Base-by-base conservation (phyloP, 192 early-diverging fungal species). In the Backusella tuberculispora region DNA sequence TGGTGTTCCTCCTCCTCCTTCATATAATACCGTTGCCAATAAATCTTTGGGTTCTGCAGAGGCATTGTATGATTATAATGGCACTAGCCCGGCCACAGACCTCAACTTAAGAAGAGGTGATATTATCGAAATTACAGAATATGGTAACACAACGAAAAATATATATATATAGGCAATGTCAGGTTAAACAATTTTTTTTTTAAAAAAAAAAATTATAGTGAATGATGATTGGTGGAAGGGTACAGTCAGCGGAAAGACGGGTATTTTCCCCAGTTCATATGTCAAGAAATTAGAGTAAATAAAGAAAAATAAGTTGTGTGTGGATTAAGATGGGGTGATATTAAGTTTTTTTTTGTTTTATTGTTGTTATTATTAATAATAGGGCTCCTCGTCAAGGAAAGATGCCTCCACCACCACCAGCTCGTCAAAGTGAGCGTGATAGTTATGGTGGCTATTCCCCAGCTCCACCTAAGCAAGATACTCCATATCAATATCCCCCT, bases 51-150 rank as follows among this genome's bases (percentile, higher is more conserved):
- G 48, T 9, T 79, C 78, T 29, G 89, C 84, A 45, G 75, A 82
- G 29, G 91, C 91, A 15, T 64, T 90, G 53, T 92, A 90, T 71
- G 91, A 92, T 69, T 92, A 85, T 68, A 74, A 82, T 9, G 90
- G 89, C 14, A 42, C 45, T n/a, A 84, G 89, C 72, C 79, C 84
- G 24, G 69, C 76, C 4, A 83, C 82, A 15, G 91, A 92, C 72
- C 78, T 92, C 44, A 69, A 63, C 14, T 91, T 92, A 71, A 82
- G 75, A 60, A 83, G 85, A 76, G 91, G 90, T 8, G 90, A 92
- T 43, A 77, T 87, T 34, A 88, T 92, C 53, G 46, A 80, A 29
- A 80, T 92, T 41, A 69, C 46, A 50, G 81, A 83, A 66, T 69
- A 76, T 67, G 77, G 81, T 83, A 76, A 69, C 2, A 29, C 15